Percentiles rank a stretch among this genome's conserved stretches.
phyloP scores from a whole-genome alignment of 495 filamentous ascomycete genomes.

The Penicillium steckii region DNA sequence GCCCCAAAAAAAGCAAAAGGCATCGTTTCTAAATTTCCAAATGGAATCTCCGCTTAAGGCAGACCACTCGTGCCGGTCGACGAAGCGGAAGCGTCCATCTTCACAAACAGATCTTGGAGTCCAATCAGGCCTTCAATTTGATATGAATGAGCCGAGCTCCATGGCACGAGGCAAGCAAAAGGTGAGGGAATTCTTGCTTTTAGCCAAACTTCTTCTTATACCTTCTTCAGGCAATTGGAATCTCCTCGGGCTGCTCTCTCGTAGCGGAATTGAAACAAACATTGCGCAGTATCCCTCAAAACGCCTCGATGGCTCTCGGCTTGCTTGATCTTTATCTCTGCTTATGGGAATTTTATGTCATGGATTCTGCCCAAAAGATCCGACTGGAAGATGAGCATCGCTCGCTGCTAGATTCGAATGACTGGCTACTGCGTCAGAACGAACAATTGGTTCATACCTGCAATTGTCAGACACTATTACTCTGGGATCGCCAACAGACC shows the following conservation, averaged over 20 bases:
- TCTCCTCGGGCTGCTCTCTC: not conserved
- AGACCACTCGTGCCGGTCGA: not conserved
- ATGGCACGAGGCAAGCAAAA: not conserved
- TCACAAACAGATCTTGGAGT: not conserved
- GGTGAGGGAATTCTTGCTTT: not conserved
- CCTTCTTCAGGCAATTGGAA: not conserved
- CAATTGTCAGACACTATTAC: constrained; percentile 1
- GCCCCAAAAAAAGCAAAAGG: no score
- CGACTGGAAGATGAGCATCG: constrained; percentile 3
- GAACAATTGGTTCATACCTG: not conserved
- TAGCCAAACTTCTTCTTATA: not conserved
- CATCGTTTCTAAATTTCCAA: not conserved
- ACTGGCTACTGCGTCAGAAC: not conserved
- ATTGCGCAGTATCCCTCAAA: not conserved
- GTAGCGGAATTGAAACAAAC: not conserved
- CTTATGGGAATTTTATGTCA: constrained; percentile 1
- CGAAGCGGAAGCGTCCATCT: not conserved
- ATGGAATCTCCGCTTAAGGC: not conserved
- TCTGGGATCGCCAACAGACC: not conserved
- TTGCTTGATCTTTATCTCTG: constrained; percentile 3
- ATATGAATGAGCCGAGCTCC: not conserved
- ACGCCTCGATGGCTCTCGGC: not conserved
- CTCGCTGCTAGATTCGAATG: not conserved
- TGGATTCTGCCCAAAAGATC: constrained; percentile 1
- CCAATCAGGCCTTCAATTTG: not conserved